Base-by-base conservation (phyloP, 768 basidiomycete genomes). In the Kwoniella shandongensis region DNA sequence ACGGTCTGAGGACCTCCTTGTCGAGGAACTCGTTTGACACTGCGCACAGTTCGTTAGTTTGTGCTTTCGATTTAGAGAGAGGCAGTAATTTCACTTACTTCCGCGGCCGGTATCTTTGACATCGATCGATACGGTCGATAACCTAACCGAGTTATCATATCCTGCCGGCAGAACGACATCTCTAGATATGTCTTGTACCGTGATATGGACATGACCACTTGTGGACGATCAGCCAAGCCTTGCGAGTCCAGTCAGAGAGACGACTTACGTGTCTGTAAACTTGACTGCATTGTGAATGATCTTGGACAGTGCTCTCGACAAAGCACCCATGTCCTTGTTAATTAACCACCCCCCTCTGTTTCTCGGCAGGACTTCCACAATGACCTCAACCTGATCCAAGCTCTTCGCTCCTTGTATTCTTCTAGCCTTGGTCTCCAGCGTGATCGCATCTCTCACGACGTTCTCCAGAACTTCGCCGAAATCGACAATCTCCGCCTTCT, bases 31-130 rank as follows among this genome's bases (percentile, higher is more conserved):
- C 68, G 6, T 59, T 38, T 12, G 65, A 60, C 70, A 72, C 66
- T 70, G 32, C 8, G 26, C 27, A 38, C 26, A 13, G 23, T 13
- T 6, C 32, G 32, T 32, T 32, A 32, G 32, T 13, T n/a, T n/a
- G 26, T 18, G 38, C 40, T 32, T 32, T 6, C 2, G 10, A 4
- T 40, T 4, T 29, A 23, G n/a, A 20, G n/a, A 46, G 17, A 45
- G 18, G 25, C 22, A 18, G 18, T 17, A 36, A 42, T 13, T 8
- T 51, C 44, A 72, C 56, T 61, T 47, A 72, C 71, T 72, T 3
- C 74, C 74, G n/a, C 60, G 44, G 25, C 74, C 74, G 6, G 64
- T 67, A 46, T 76, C 74, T 32, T 66, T 61, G 54, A 76, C 65
- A 26, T 64, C 69, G 39, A 76, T 70, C 12, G 66, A 61, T 2